phyloP scores from a whole-genome alignment of 192 early-diverging fungal species.

The Phlyctochytrium arcticum region DNA sequence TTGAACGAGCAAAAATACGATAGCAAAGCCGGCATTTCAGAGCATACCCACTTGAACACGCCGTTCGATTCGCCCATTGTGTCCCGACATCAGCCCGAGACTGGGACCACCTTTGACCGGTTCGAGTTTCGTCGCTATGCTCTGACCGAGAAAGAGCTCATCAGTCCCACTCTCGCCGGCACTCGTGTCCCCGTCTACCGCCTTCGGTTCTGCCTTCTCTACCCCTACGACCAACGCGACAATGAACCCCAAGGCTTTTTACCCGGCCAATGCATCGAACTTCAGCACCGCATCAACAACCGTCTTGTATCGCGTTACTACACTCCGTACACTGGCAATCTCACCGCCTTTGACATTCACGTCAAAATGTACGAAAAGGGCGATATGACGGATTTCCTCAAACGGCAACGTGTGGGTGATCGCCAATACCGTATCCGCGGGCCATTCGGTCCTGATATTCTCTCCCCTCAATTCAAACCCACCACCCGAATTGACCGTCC shows the following conservation, averaged over 20 bases:
- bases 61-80: background rate
- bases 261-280: constrained; percentile 39
- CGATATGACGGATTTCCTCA: constrained; percentile 13
- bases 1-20: no score
- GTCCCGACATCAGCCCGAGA: background rate
- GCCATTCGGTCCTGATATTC: constrained; percentile 30
- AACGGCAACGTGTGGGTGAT: constrained; percentile 31
- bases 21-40: no score
- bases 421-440: constrained; percentile 40
- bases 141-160: constrained; percentile 18
- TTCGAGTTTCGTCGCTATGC: constrained; percentile 39
- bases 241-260: constrained; percentile 19
- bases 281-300: constrained; percentile 28
- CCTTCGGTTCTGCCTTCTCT: constrained; percentile 38
- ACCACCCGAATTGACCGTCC: background rate
- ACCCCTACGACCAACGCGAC: constrained; percentile 30
- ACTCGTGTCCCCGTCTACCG: constrained; percentile 9
- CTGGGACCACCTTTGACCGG: constrained; percentile 13
- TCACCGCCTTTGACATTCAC: constrained; percentile 30
- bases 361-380: constrained; percentile 26
- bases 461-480: constrained; percentile 23
- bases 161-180: background rate
- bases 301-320: constrained; percentile 29
- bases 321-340: constrained; percentile 18
- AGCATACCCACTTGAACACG: no score